A percentile compares a stretch with the other conserved stretches of the same genome.
Conservation (phyloP, 768 basidiomycete genomes). For the Russula earlei region DNA sequence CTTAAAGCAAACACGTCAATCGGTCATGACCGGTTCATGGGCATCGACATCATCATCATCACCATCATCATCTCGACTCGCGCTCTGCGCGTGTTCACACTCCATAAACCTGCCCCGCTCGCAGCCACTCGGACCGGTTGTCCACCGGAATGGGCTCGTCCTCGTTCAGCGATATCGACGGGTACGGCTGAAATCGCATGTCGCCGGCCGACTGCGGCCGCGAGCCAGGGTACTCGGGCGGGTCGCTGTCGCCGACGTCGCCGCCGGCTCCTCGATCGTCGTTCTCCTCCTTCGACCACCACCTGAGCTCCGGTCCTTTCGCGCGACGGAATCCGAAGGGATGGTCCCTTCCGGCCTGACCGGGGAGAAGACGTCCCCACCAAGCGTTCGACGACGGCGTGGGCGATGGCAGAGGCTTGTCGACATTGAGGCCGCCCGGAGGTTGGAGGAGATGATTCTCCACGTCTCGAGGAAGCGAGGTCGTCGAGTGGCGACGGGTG, state of each 20-base stretch:
- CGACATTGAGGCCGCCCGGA: not conserved
- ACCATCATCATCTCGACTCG: not conserved
- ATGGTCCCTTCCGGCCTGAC: conserved; percentile 4
- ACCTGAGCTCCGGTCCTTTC: not conserved
- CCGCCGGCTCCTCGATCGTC: not conserved
- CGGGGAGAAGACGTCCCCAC: not conserved
- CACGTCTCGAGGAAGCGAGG: not conserved
- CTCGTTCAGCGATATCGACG: conserved; percentile 31
- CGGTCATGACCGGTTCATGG: no score
- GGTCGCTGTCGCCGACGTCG: not conserved
- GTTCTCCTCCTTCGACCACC: not conserved
- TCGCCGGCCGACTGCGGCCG: not conserved
- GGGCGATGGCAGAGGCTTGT: not conserved
- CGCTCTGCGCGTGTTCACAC: not conserved
- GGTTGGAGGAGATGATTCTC: no score
- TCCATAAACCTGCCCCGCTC: conserved; percentile 13
- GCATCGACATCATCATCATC: not conserved
- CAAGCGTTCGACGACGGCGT: not conserved
- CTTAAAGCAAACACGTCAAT: not conserved
- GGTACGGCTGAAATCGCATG: no score
- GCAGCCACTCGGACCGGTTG: conserved; percentile 33
- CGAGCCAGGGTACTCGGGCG: not conserved
- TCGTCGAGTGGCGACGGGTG: no score
- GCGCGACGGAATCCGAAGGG: conserved; percentile 2
- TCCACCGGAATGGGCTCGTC: conserved; percentile 51